Percentiles rank a stretch among this genome's conserved stretches.
Evolutionary conservation across 208 protist genomes (phyloP).

Genomic region (Eutreptiella sp.): DNA sequence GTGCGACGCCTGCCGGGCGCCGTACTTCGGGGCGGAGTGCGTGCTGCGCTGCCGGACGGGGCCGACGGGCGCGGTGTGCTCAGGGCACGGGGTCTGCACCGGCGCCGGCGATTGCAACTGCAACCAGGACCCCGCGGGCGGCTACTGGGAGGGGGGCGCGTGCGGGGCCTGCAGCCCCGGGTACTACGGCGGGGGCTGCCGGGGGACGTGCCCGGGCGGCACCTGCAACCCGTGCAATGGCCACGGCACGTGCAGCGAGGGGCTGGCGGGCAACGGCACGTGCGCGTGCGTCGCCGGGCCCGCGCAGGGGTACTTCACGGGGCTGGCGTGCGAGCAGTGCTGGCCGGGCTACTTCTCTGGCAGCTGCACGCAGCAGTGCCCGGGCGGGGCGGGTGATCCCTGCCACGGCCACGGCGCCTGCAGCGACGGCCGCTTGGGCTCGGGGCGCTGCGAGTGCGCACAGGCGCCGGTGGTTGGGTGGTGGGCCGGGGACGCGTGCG

Average conservation of each 20-base stretch:
- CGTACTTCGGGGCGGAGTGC: background rate
- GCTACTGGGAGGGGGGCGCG: conserved; percentile 12
- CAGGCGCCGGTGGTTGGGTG: background rate
- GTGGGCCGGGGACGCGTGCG: conserved; percentile 13
- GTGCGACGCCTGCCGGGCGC: background rate
- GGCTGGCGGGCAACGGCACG: conserved; percentile 25
- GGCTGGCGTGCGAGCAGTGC: conserved; percentile 17
- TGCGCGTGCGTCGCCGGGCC: conserved; percentile 34
- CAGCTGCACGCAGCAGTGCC: background rate
- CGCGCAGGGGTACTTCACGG: conserved; percentile 19
- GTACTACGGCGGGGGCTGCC: conserved; percentile 5
- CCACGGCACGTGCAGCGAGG: conserved; percentile 18
- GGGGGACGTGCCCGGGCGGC: background rate
- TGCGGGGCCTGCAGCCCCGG: conserved; percentile 19
- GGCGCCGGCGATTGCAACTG: conserved; percentile 18
- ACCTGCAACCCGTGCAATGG: conserved; percentile 15
- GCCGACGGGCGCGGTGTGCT: background rate
- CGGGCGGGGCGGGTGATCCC: background rate
- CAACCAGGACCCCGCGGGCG: conserved; percentile 2
- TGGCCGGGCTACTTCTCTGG: conserved; percentile 5
- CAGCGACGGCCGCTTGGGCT: conserved; percentile 10
- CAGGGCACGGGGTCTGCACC: conserved; percentile 4
- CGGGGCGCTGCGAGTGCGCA: conserved; percentile 3
- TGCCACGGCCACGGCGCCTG: conserved; percentile 15
- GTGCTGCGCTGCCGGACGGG: background rate